phyloP scores from a whole-genome alignment of 176 grass and related monocot genomes.

The Eleusine coracana region DNA sequence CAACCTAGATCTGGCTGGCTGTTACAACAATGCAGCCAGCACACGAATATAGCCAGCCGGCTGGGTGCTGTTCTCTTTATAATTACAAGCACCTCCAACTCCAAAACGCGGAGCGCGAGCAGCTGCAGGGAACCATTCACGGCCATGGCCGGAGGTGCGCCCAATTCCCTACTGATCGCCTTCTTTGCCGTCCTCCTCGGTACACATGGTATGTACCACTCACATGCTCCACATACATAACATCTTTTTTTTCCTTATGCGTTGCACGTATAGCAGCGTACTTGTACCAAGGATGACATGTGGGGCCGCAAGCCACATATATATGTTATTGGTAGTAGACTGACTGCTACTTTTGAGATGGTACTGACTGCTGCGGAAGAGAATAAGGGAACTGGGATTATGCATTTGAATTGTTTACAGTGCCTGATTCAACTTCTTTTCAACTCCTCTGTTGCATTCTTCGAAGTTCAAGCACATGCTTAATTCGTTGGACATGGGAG shows the following conservation, averaged over 20 bases:
- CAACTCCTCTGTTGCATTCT: not conserved
- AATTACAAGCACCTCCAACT: not conserved
- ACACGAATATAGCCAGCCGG: not conserved
- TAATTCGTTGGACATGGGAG: not conserved
- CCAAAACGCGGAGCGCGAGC: not conserved
- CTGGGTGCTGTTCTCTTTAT: not conserved
- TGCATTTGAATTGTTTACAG: too few relatives aligned
- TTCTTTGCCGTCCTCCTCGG: conserved; percentile 8
- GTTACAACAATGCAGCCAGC: not conserved
- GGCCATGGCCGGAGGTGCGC: conserved; percentile 19
- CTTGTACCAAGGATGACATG: not conserved
- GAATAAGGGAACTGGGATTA: not conserved
- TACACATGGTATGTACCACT: not conserved
- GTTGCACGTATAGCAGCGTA: not conserved
- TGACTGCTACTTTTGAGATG: not conserved
- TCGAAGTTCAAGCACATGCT: not conserved
- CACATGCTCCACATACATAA: not conserved
- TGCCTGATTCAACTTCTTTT: not conserved
- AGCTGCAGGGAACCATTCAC: not conserved
- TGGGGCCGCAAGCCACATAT: too few relatives aligned
- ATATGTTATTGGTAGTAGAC: not conserved
- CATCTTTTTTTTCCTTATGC: not conserved
- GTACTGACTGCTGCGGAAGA: not conserved
- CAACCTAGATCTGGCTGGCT: not conserved
- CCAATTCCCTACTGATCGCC: not conserved